Base-by-base conservation (phyloP, 192 early-diverging fungal species). In the Linnemannia elongata region DNA sequence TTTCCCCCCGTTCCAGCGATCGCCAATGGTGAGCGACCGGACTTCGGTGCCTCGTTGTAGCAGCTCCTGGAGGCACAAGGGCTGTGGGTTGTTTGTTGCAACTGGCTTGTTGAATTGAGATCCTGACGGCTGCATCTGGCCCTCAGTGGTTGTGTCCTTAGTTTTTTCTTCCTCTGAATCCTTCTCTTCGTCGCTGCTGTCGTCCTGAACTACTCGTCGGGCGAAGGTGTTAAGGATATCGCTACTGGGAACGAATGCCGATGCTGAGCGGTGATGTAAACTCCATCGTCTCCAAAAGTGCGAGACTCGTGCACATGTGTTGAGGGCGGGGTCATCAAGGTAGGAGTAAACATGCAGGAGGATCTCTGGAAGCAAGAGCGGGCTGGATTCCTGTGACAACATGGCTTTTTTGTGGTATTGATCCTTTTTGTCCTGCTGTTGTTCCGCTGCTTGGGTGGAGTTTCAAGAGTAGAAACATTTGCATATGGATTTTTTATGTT, bases 281-380 rank as follows among this genome's bases (percentile, higher is more conserved):
- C 60, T 66, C 60, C 60, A 66, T 33, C 30, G 60, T 12, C 60
- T 66, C 60, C 60, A 66, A 66, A 66, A 66, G 30, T 66, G 60
- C 30, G 60, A 66, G 30, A 66, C 60, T 7, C 13, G 27, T 66
- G 60, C 60, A 33, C 60, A 66, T 66, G 60, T 66, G n/a, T 12
- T 12, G 27, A 66, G 60, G 9, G 60, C 2, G 13, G 60, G 10
- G 12, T 27, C 27, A 24, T 66, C 60, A 1, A 66, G 60, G 13
- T 66, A 33, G 30, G 27, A 15, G 30, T 66, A 66, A 30, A 66
- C 30, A 15, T 66, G 60, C 60, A 66, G 33, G n/a, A 66, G 60
- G 60, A 66, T 66, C 30, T 66, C 60, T 66, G 60, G 60, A 33
- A 66, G 33, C 60, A 13, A 30, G 60, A 66, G 15, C 30, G 30